Percentiles rank a stretch among this genome's conserved stretches.
These are phyloP conservation scores for Panicum miliaceum DNA, from an alignment of 176 grass and related monocot species.

Conservation along the genomic window DNA sequence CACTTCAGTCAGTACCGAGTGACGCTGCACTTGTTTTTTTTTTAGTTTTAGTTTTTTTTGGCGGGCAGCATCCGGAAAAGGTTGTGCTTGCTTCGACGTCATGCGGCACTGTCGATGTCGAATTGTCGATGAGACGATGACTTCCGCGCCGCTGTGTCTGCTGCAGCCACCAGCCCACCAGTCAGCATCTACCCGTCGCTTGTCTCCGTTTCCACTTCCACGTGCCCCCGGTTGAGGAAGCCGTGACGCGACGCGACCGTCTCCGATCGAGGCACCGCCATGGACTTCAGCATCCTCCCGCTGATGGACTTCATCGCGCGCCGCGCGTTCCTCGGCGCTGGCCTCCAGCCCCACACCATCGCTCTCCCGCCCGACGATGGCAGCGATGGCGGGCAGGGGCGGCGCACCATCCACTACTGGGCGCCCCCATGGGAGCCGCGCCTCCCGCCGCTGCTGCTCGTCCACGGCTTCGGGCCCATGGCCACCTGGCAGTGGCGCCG, in stretches of 20 bases:
- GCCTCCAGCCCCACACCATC: slow-evolving; percentile 58
- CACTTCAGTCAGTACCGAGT: background rate
- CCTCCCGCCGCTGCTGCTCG: slow-evolving; percentile 57
- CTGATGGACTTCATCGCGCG: slow-evolving; percentile 54
- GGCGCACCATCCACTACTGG: slow-evolving; percentile 39
- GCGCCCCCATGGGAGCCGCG: slow-evolving; percentile 46
- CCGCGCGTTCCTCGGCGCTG: slow-evolving; percentile 54
- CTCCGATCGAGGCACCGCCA: background rate
- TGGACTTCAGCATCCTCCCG: slow-evolving; percentile 57
- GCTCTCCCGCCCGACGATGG: slow-evolving; percentile 37
- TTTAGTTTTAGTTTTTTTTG: too few relatives aligned
- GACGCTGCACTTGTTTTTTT: too few relatives aligned
- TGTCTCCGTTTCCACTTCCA: background rate
- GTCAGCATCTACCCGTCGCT: background rate
- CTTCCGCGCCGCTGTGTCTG: too few relatives aligned
- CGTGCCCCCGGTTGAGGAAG: background rate
- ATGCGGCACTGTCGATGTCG: background rate
- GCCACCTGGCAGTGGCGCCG: slow-evolving; percentile 79
- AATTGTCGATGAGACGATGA: too few relatives aligned
- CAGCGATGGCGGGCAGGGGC: background rate
- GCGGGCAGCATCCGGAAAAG: background rate
- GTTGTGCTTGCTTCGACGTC: background rate
- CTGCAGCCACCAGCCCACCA: too few relatives aligned
- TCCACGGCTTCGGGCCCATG: slow-evolving; percentile 84
- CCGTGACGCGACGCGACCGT: background rate